Evolutionary conservation across 108 stramenopile genomes (phyloP), one percentile per base, ranked within the genome.

Genomic region (Conticribra guillardii): DNA sequence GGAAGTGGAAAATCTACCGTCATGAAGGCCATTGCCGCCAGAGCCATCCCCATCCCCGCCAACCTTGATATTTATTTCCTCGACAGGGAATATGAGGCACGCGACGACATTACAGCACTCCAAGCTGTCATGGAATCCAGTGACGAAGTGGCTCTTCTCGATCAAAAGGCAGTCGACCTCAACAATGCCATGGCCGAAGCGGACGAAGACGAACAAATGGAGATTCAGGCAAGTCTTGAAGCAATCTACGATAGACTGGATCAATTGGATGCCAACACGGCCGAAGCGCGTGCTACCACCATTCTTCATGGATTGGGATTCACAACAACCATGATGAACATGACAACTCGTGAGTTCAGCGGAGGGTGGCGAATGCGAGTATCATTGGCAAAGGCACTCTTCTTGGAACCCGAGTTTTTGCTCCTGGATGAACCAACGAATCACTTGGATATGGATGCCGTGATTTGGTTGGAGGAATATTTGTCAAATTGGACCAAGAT

Each of bases 311-410:
- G 99, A 54, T 79, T 99, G 8, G 98, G 98, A 31, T 99, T 99
- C 72, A 97, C 99, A 26, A 63, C 62, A 11, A 80, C 81, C 24
- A 97, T 96, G 96, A 96, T 97, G 82, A 32, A 73, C 18, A 97
- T 93, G 89, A 96, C 88, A 60, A 99, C 98, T 19, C 66, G 76
- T 48, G 98, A 98, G 62, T 99, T 99, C 78, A 83, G 80, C 71
- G 99, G 99, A 67, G 99, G 99, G 24, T 99, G 99, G 99, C 84
- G 98, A 24, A 99, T 99, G 98, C 87, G 98, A 48, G 97, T 99
- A 27, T 93, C 97, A 9, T 75, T 99, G 33, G 97, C 97, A 23
- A 79, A 97, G 31, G 99, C 99, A 17, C 81, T 99, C 19, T 99
- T 98, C 77, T 77, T 99, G 56, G 87, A 96, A 80, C 97, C 99